Conservation (phyloP, 441 rosid species). For the Arabidopsis lyrata region DNA sequence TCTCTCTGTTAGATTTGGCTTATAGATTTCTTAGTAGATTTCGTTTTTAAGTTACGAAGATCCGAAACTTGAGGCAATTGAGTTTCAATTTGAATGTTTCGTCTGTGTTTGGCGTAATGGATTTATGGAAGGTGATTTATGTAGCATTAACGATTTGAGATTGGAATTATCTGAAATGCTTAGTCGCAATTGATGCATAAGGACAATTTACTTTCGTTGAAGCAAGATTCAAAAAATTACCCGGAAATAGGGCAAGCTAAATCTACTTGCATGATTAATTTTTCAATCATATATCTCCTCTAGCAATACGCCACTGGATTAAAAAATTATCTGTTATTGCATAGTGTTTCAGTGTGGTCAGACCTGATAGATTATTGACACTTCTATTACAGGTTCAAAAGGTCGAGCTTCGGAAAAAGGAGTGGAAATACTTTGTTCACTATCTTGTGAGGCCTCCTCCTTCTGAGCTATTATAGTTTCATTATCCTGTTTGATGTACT, state of each 20-base stretch:
- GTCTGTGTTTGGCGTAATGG: constrained; percentile 4
- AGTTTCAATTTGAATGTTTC: constrained; percentile 9
- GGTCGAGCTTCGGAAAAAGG: constrained; percentile 89
- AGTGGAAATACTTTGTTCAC: constrained; percentile 95
- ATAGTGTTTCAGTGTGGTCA: not conserved
- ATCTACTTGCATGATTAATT: not conserved
- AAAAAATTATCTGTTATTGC: not conserved
- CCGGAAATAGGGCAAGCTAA: not conserved
- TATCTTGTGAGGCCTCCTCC: constrained; percentile 75
- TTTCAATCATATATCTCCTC: not conserved
- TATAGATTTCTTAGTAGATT: constrained; percentile 22
- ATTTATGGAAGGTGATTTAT: not conserved
- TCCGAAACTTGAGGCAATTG: not conserved
- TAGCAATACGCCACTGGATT: not conserved
- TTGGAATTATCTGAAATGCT: not conserved
- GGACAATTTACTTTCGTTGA: not conserved
- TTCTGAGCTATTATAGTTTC: constrained; percentile 8
- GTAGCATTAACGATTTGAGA: not conserved
- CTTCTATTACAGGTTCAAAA: constrained; percentile 78
- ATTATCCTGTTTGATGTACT: not conserved
- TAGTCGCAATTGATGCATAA: not conserved
- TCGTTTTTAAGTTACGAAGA: constrained; percentile 9
- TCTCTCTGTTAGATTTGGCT: constrained; percentile 7
- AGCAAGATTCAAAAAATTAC: not conserved
- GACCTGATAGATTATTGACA: constrained; percentile 15